Percentiles rank a stretch among this genome's conserved stretches.
Conservation (phyloP, 208 protist species). For the Trypanosoma avium region DNA sequence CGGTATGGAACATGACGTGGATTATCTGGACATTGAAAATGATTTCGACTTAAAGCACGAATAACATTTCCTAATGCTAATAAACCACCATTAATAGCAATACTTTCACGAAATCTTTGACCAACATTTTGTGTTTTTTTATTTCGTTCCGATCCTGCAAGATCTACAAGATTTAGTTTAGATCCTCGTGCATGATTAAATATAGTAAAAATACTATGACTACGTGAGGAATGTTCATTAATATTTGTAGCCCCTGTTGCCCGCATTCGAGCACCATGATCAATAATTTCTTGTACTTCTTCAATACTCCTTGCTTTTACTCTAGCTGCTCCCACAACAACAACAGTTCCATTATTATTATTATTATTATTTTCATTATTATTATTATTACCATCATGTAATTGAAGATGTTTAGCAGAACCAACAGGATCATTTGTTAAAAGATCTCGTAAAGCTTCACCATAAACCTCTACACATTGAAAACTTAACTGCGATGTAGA, state of each 20-base stretch:
- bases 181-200: conserved; percentile 53
- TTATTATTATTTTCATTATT: conserved; percentile 6
- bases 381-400: conserved; percentile 35
- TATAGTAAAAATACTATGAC: conserved; percentile 93
- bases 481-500: conserved; percentile 50
- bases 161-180: conserved; percentile 93
- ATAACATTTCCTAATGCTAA: conserved; percentile 95
- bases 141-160: conserved; percentile 89
- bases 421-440: conserved; percentile 43
- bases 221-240: conserved; percentile 84
- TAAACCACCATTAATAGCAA: conserved; percentile 92
- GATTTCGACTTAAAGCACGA: conserved; percentile 70
- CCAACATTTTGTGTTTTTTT: conserved; percentile 82
- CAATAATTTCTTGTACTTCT: conserved; percentile 74
- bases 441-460: conserved; percentile 91
- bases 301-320: conserved; percentile 44
- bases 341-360: conserved; percentile 27
- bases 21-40: conserved; percentile 25
- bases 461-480: conserved; percentile 94
- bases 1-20: conserved; percentile 83
- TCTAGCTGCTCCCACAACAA: conserved; percentile 58
- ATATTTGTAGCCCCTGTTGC: conserved; percentile 91
- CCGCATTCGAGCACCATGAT: conserved; percentile 65
- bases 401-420: conserved; percentile 35
- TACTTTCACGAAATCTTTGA: conserved; percentile 89